Evolutionary conservation across 225 moss, liverwort and hornwort species (phyloP).

Genomic region (Marchantia polymorpha): DNA sequence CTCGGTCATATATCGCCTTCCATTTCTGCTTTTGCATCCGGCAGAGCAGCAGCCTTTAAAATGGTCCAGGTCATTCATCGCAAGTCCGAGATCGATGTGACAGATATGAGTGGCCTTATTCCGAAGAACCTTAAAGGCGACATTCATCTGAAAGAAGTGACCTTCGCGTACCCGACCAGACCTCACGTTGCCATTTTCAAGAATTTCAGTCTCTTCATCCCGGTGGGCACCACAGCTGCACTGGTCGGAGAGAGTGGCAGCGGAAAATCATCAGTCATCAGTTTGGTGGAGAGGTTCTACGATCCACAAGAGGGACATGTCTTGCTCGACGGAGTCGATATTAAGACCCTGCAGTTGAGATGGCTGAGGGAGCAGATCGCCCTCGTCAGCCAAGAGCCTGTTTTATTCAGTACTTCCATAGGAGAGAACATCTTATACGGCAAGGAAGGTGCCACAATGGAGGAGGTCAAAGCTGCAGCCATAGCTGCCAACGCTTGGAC

Average conservation of each 20-base stretch:
- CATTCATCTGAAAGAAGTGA: conserved; percentile 52
- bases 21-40: conserved; percentile 6
- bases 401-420: conserved; percentile 64
- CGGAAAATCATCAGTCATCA: conserved; percentile 76
- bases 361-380: conserved; percentile 74
- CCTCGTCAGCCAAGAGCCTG: conserved; percentile 81
- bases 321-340: conserved; percentile 61
- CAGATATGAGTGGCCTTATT: conserved; percentile 47
- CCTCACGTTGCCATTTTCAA: conserved; percentile 58
- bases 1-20: conserved; percentile 12
- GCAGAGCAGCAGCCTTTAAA: conserved; percentile 14
- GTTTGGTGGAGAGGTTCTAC: conserved; percentile 54
- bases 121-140: conserved; percentile 45
- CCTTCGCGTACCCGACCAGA: conserved; percentile 78
- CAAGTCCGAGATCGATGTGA: conserved; percentile 60
- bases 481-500: conserved; percentile 56
- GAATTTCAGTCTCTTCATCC: conserved; percentile 55
- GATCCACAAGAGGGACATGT: conserved; percentile 48
- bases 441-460: conserved; percentile 56
- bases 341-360: conserved; percentile 59
- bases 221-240: conserved; percentile 62
- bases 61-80: conserved; percentile 26
- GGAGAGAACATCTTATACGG: conserved; percentile 72
- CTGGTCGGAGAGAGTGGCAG: conserved; percentile 80
- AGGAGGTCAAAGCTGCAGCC: conserved; percentile 62